A percentile compares a stretch with the other conserved stretches of the same genome.
These are phyloP conservation scores for Neophaeococcomyces aloes DNA, from an alignment of 2,329 filamentous ascomycete genomes.

Conservation along the genomic window DNA sequence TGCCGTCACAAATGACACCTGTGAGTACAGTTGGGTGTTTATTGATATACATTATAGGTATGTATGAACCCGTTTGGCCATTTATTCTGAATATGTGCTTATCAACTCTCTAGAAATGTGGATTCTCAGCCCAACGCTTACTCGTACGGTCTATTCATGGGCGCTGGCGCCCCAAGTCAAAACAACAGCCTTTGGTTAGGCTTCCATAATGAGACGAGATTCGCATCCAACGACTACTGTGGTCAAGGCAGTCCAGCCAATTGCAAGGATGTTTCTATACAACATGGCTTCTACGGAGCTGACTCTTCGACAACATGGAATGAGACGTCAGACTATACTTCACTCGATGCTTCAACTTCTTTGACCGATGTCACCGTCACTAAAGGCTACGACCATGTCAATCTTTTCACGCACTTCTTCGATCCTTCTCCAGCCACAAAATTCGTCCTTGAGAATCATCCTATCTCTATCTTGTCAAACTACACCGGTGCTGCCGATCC, in stretches of 20 bases:
- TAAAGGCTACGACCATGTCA: constrained; percentile 22
- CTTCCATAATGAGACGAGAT: constrained; percentile 34
- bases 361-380: constrained; percentile 26
- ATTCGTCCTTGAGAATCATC: constrained; percentile 13
- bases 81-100: background rate
- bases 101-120: constrained; percentile 25
- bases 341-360: constrained; percentile 27
- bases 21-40: constrained; percentile 2
- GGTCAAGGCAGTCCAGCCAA: constrained; percentile 24
- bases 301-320: constrained; percentile 22
- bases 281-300: constrained; percentile 16
- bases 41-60: constrained; percentile 9
- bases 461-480: constrained; percentile 17
- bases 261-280: constrained; percentile 10
- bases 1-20: constrained; percentile 1
- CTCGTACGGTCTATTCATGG: constrained; percentile 38
- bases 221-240: constrained; percentile 30
- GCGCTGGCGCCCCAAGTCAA: constrained; percentile 33
- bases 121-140: constrained; percentile 28
- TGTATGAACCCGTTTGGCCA: background rate
- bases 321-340: constrained; percentile 19
- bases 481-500: constrained; percentile 13
- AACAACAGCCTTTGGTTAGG: constrained; percentile 38
- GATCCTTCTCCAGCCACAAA: constrained; percentile 17
- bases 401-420: constrained; percentile 20